Conservation (phyloP, 1,139 yeast genomes). For the Lodderomyces metapsilosis region DNA sequence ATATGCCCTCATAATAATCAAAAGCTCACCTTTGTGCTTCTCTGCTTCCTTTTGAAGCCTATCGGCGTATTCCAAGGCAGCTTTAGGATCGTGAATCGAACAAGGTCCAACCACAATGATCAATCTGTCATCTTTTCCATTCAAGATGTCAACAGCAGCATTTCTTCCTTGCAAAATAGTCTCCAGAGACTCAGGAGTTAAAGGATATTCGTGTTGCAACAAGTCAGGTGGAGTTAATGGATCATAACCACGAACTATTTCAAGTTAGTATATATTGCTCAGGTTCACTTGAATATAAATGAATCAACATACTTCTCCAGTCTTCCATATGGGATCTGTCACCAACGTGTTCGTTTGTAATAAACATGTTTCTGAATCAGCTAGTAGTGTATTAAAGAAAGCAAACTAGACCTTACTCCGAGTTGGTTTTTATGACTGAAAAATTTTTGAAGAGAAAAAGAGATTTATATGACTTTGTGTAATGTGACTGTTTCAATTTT, state of each 20-base stretch:
- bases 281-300: too few species aligned
- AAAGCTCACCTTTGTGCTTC: conserved; percentile 71
- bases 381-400: not conserved
- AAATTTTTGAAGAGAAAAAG: conserved; percentile 2
- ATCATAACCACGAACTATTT: conserved; percentile 65
- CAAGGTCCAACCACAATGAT: conserved; percentile 92
- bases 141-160: conserved; percentile 69
- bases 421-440: conserved; percentile 2
- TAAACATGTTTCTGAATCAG: conserved; percentile 54
- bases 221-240: conserved; percentile 89
- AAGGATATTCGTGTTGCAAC: conserved; percentile 74
- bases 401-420: not conserved
- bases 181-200: conserved; percentile 56
- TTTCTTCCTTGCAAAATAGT: conserved; percentile 77
- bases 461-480: not conserved
- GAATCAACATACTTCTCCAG: conserved; percentile 67
- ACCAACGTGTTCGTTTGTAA: conserved; percentile 77
- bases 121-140: conserved; percentile 75
- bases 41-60: conserved; percentile 65
- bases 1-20: conserved; percentile 93
- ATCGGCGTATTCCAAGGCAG: conserved; percentile 85
- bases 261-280: conserved; percentile 21
- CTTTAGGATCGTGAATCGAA: conserved; percentile 87
- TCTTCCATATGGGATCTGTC: conserved; percentile 82
- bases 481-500: not conserved